Evolutionary conservation across 2,329 filamentous ascomycete species (phyloP), one percentile per base, ranked within the genome.

Genomic region (Clarireedia monteithiana): DNA sequence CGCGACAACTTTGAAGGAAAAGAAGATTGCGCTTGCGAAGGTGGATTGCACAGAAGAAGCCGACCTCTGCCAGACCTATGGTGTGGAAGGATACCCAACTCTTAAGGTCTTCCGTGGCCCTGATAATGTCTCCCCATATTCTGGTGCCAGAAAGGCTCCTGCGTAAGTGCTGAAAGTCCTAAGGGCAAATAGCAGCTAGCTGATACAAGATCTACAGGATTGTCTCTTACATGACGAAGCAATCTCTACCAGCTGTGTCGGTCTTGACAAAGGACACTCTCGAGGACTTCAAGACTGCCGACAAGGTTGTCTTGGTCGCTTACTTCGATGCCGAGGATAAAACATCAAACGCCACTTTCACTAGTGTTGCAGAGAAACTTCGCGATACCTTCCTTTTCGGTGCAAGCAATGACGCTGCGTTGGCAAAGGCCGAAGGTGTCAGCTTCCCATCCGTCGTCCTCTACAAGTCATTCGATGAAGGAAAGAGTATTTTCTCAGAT

Each of bases 391-490:
- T 89, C 79, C 86, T 96, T 65, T 99, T 99, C 72, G 94, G 89
- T 68, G 85, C 88, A 60, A 88, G 86, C 73, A 89, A 81, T 72
- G 94, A 97, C 69, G 85, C 85, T 60, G 83, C 80, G 56, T 77
- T 97, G 63, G 91, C 94, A 67, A 85, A 95, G 81, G 86, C 88
- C 49, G 94, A 95, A 78, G 91, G 88, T 65, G 89, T 95, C 71
- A 87, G 85, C 72, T 83, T 87, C 68, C 94, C 94, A 62, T 85
- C 88, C 56, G 77, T 99, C 63, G 89, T 96, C 62, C 83, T 99
- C 58, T 97, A 97, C 86, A 97, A 99, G 83, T 81, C 86, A 59
- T 99, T 97, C 69, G 94, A 99, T 70, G 92, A 97, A 78, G 91
- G 91, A 77, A 96, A 96, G 83, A 83, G 84, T 67, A 78, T 85